Conservation (phyloP, 2,329 filamentous ascomycete genomes). For the Talaromyces sp. region DNA sequence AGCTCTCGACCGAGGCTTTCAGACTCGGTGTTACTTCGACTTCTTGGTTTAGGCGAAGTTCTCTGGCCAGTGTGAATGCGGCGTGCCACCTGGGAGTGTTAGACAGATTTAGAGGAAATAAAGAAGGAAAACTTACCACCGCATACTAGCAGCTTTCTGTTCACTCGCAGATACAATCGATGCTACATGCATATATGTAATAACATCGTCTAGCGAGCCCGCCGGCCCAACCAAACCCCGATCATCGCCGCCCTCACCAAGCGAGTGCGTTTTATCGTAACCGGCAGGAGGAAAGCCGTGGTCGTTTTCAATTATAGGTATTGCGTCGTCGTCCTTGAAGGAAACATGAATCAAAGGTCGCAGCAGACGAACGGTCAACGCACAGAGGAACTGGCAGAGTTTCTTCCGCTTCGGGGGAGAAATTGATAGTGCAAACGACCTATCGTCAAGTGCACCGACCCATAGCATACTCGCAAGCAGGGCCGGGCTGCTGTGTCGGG, state of each 20-base stretch:
- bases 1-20: conserved; percentile 22
- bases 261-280: conserved; percentile 56
- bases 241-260: conserved; percentile 54
- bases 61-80: conserved; percentile 82
- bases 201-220: conserved; percentile 78
- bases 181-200: conserved; percentile 87
- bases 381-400: conserved; percentile 81
- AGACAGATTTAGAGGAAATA: neutral
- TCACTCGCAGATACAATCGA: conserved; percentile 90
- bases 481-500: conserved; percentile 76
- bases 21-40: conserved; percentile 42
- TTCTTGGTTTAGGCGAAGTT: conserved; percentile 82
- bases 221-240: conserved; percentile 47
- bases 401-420: conserved; percentile 75
- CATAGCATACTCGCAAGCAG: conserved; percentile 92
- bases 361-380: conserved; percentile 76
- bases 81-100: conserved; percentile 64
- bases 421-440: conserved; percentile 79
- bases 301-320: conserved; percentile 34
- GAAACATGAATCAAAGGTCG: conserved; percentile 79
- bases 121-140: conserved; percentile 54
- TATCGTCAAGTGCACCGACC: conserved; percentile 90
- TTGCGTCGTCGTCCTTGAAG: conserved; percentile 41
- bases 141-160: conserved; percentile 86
- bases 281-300: conserved; percentile 62